These are phyloP conservation scores for Stemphylium lycopersici DNA, from an alignment of 2,329 filamentous ascomycete genomes.

Conservation along the genomic window DNA sequence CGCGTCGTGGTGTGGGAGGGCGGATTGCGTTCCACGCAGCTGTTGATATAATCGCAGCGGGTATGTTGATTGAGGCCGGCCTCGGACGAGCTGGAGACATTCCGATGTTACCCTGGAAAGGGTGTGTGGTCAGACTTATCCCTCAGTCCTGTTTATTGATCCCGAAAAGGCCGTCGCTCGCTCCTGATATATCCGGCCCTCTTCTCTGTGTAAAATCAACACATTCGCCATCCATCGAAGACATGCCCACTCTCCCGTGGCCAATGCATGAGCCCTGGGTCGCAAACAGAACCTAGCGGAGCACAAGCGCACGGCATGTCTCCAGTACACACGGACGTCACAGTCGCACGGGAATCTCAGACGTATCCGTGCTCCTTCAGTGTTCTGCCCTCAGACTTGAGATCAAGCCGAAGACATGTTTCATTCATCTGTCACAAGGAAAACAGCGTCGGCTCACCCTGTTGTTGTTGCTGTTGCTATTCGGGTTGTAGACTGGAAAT, in stretches of 20 bases:
- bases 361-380: no score
- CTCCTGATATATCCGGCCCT: background rate
- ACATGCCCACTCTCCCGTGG: background rate
- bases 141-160: no score
- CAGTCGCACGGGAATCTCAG: no score
- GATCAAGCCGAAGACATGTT: no score
- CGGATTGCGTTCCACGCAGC: conserved; percentile 15
- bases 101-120: background rate
- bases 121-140: no score
- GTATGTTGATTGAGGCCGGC: conserved; percentile 21
- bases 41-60: background rate
- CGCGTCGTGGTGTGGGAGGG: conserved; percentile 21
- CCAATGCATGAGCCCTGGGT: no score
- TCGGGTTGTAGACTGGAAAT: no score
- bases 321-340: no score
- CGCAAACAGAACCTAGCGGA: background rate
- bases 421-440: no score
- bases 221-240: background rate
- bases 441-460: no score
- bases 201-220: background rate
- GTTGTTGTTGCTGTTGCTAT: no score
- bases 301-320: background rate
- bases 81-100: conserved; percentile 19
- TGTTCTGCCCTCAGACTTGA: no score
- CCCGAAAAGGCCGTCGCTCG: background rate